These are phyloP conservation scores for Russula lepida DNA, from an alignment of 768 basidiomycete species.

Conservation along the genomic window DNA sequence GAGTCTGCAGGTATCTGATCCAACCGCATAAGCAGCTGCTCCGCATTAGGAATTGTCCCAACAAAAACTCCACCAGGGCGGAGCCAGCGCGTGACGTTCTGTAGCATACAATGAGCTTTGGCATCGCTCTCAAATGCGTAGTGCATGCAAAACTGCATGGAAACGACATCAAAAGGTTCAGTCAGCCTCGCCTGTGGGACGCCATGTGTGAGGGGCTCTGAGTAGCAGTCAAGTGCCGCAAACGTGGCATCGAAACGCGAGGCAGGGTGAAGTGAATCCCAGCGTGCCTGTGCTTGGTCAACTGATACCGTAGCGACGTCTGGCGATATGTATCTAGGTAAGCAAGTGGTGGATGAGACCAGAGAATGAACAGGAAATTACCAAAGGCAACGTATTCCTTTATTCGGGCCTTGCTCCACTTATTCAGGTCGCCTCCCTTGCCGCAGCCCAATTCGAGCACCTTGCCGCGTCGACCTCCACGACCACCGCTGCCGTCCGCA, in stretches of 20 bases:
- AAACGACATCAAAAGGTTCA: slow-evolving; percentile 84
- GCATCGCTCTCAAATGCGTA: slow-evolving; percentile 91
- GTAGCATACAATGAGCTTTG: slow-evolving; percentile 87
- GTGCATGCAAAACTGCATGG: slow-evolving; percentile 99
- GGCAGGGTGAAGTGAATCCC: slow-evolving; percentile 42
- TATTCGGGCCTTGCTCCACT: slow-evolving; percentile 86
- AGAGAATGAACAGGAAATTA: slow-evolving; percentile 29
- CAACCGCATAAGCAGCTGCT: slow-evolving; percentile 68
- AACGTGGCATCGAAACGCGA: slow-evolving; percentile 72
- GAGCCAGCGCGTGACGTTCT: slow-evolving; percentile 77
- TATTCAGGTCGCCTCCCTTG: slow-evolving; percentile 96
- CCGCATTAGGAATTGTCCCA: slow-evolving; percentile 92
- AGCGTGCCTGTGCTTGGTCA: slow-evolving; percentile 72
- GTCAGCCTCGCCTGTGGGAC: slow-evolving; percentile 53
- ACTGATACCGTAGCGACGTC: slow-evolving; percentile 88
- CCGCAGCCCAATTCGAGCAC: slow-evolving; percentile 97
- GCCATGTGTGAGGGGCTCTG: slow-evolving; percentile 57
- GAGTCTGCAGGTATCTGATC: slow-evolving; percentile 56
- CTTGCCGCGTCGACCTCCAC: slow-evolving; percentile 44
- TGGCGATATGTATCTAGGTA: slow-evolving; percentile 26
- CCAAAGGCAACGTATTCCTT: slow-evolving; percentile 76
- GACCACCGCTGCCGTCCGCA: slow-evolving; percentile 23
- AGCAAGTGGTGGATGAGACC: background rate
- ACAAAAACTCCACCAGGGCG: slow-evolving; percentile 85
- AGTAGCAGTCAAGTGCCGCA: slow-evolving; percentile 83